Conservation (phyloP, 179 eudicot species). For the Beta corolliflora region DNA sequence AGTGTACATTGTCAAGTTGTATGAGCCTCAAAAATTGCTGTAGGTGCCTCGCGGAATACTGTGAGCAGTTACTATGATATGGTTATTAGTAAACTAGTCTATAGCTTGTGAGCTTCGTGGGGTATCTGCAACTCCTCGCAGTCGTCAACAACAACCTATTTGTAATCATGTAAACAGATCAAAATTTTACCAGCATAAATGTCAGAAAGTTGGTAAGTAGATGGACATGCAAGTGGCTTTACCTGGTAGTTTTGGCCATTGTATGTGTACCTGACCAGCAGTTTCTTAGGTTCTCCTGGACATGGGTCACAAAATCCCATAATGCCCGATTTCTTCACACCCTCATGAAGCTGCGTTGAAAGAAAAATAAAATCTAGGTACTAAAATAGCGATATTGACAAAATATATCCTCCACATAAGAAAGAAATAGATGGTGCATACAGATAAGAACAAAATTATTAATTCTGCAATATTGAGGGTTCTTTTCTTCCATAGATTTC, state of each 20-base stretch:
- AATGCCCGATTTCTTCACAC: slow-evolving; percentile 94
- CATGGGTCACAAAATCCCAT: slow-evolving; percentile 99
- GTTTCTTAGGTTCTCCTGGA: slow-evolving; percentile 78
- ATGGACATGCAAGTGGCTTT: background rate
- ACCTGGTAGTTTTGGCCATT: slow-evolving; percentile 60
- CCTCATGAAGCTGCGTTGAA: slow-evolving; percentile 74
- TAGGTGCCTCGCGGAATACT: background rate
- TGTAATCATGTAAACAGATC: background rate
- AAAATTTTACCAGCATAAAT: background rate
- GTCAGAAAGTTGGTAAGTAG: background rate
- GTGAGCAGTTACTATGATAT: background rate
- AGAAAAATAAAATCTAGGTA: background rate
- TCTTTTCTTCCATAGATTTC: background rate
- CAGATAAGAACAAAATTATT: background rate
- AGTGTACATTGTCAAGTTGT: slow-evolving; percentile 8
- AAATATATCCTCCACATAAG: background rate
- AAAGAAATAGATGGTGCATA: background rate
- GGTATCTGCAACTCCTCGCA: slow-evolving; percentile 68
- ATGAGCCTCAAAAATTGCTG: slow-evolving; percentile 11
- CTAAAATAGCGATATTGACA: background rate
- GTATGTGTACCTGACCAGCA: slow-evolving; percentile 67
- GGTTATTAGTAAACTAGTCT: background rate
- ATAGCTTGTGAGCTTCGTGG: slow-evolving; percentile 55
- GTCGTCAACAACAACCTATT: slow-evolving; percentile 74
- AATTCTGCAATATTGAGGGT: background rate